Base-by-base conservation (phyloP, 768 basidiomycete species). In the Boletus vermiculosoides region DNA sequence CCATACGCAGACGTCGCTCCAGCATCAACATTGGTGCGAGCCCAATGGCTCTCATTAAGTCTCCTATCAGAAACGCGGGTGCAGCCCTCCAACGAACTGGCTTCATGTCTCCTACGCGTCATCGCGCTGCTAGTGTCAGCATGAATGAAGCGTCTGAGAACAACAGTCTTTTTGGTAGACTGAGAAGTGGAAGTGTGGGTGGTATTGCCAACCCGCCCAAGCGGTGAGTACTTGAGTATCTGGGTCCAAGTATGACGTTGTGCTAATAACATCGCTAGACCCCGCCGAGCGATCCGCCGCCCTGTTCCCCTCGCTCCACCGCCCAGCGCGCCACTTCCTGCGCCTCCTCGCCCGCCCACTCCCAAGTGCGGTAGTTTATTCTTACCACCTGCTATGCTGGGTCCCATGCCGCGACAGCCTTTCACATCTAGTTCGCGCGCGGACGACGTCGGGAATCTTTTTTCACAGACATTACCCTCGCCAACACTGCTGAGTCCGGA, bases 1-100 rank as follows among this genome's bases (percentile, higher is more conserved):
- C 77, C 34, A 77, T 84, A 28, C 82, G 87, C 46, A 80, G 78
- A 50, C 81, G 87, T 41, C 82, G 85, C 41, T 86, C 85, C 18
- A 87, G 85, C 37, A 69, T 88, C 31, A 87, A 82, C 5, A 58
- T 83, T 22, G 77, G 71, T 4, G 73, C 76, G 13, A 83, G 78
- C 9, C 83, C 85, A 2, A 80, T 87, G 71, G 76, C 76, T 41
- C 66, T 76, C 36, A 84, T 88, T 62, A 85, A 84, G 56, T 82
- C 83, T 0, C 82, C 85, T 1, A 63, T 76, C 15, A 78, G 83
- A 36, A 79, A 72, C 2, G 84, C 80, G 0, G 76, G 77, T 23
- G 74, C 74, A 30, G 83, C 85, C 1, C 69, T 83, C 25, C 83
- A 80, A 57, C 72, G 74, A 47, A 79, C 79, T 48, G 74, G 78